Evolutionary conservation across 169 alveolate species (phyloP), one percentile per base, ranked within the genome.

Genomic region (Cryptosporidium meleagridis): DNA sequence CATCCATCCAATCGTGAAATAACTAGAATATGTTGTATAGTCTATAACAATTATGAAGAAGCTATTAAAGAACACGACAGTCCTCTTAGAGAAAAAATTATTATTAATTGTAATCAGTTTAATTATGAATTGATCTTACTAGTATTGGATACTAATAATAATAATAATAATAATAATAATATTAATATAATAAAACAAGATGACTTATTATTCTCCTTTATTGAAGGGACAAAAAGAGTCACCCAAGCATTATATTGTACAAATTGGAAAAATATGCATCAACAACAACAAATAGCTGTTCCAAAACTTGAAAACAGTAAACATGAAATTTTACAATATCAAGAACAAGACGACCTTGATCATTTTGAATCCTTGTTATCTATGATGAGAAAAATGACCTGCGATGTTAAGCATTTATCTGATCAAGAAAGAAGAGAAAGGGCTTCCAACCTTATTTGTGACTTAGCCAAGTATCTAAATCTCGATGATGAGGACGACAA

Each of bases 351-450:
- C 16, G 21, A 45, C 16, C 48, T 44, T 23, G 65, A 44, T 31
- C n/a, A 62, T 12, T 80, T 80, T 65, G 80, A 62, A 4, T 44
- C 45, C 21, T 29, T 80, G 14, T 59, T 35, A 31, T 59, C 61
- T n/a, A 59, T 62, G 53, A 80, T 62, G 26, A 33, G 44, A 16
- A 44, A 62, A 26, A 16, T 80, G 21, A 23, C 31, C 0, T 35
- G 58, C 23, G 68, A 80, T 26, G 31, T 26, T 23, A 39, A 80
- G 10, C 39, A 59, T 65, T 45, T 80, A 21, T 61, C 48, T 80
- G 89, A 80, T 33, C 68, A 61, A 9, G 89, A 80, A 65, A 80
- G 89, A 44, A 80, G 80, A 35, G 67, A 41, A 4, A 80, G 51
- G 44, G 89, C 89, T 5, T 62, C 89, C 7, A 65, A 80, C 23